Base-by-base conservation (phyloP, 208 protist species). In the Wallacemonas sp. region DNA sequence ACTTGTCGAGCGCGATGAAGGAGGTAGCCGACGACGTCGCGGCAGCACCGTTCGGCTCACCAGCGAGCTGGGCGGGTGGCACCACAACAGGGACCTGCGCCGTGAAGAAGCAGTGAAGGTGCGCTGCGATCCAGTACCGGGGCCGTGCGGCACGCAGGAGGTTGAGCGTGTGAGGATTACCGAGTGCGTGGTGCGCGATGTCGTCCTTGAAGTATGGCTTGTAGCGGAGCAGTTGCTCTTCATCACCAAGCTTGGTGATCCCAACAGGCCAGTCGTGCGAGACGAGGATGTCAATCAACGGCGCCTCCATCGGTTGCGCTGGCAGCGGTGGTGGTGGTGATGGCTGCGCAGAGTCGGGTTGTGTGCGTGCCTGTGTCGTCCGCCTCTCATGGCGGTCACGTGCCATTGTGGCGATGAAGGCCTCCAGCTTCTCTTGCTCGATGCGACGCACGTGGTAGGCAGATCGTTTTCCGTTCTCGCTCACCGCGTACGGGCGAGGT, bases 251-350 rank as follows among this genome's bases (percentile, higher is more conserved):
- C 34, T 80, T 80, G 21, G 90, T 95, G 38, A 97, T 94, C 19
- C 89, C 88, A 1, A 77, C 76, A 1, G 94, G 94, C 94, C 94
- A 98, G 76, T 98, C 94, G 49, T 98, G 94, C 1, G 90, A 95
- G 14, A 97, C 49, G 57, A 96, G 71, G 24, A 98, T 52, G 68
- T 96, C 88, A 43, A 94, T 67, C 36, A 61, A 47, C 24, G 76
- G 49, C 2, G 61, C 23, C 5, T 27, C 30, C 21, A n/a, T 26
- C 2, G 36, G 58, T 4, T 27, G 38, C 32, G 26, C 21, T 41
- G 29, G 3, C 27, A 24, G 38, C 36, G 29, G 56, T 72, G 29
- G 48, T 48, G n/a, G 57, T 30, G 26, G 57, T 36, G 29, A 16
- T 11, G 33, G 36, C 58, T 32, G n/a, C 49, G 65, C 16, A 19